Evolutionary conservation across 805 yeast species (phyloP).

Genomic region (Yamadazyma akitaensis): DNA sequence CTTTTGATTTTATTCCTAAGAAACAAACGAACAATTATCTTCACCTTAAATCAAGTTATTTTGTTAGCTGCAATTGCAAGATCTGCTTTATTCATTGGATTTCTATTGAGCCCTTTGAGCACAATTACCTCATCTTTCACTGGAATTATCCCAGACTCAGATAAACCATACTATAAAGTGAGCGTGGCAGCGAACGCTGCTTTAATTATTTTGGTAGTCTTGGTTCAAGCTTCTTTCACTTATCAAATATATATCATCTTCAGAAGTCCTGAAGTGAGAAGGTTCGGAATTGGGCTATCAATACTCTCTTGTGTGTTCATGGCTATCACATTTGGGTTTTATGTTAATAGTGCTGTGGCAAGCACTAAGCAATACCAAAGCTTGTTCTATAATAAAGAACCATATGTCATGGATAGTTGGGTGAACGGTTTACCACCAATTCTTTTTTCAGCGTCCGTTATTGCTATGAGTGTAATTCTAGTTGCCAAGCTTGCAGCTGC

Average conservation of each 20-base stretch:
- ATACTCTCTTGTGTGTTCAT: conserved; percentile 34
- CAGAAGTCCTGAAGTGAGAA: conserved; percentile 49
- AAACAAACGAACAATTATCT: conserved; percentile 63
- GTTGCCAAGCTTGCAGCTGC: conserved; percentile 66
- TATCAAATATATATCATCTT: conserved; percentile 74
- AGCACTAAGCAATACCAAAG: conserved; percentile 35
- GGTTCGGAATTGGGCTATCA: conserved; percentile 39
- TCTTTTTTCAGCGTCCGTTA: conserved; percentile 66
- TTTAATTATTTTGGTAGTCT: conserved; percentile 54
- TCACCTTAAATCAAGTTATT: conserved; percentile 64
- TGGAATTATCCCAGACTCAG: conserved; percentile 23
- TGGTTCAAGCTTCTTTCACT: conserved; percentile 63
- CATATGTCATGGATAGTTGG: conserved; percentile 22
- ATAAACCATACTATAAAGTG: conserved; percentile 37
- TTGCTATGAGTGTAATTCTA: conserved; percentile 58
- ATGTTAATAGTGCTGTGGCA: conserved; percentile 50
- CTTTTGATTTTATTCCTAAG: conserved; percentile 22
- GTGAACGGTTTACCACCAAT: conserved; percentile 54
- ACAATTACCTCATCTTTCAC: conserved; percentile 44
- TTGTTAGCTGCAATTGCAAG: conserved; percentile 56
- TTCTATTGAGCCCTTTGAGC: conserved; percentile 44
- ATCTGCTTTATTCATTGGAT: conserved; percentile 53
- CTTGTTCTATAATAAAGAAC: conserved; percentile 3
- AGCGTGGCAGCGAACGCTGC: conserved; percentile 63
- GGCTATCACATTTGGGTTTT: conserved; percentile 52